Evolutionary conservation across 2,329 filamentous ascomycete species (phyloP).

Genomic region (Albophoma yamanashiensis): DNA sequence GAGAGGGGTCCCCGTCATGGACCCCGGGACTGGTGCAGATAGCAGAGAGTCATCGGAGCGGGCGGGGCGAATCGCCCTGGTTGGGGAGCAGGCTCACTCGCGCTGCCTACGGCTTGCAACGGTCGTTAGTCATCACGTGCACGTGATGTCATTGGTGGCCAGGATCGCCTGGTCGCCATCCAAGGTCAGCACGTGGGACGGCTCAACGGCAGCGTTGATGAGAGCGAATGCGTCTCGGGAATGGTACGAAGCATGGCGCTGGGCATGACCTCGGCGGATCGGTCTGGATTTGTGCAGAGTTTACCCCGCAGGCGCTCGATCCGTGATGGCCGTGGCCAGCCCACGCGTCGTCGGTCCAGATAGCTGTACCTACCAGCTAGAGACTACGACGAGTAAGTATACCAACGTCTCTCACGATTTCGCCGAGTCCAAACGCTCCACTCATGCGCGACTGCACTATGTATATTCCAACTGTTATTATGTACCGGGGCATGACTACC

Average conservation of each 20-base stretch:
- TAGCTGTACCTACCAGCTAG: too few species aligned
- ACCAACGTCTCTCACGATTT: too few species aligned
- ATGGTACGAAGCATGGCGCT: background rate
- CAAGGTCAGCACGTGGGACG: constrained; percentile 5
- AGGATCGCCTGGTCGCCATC: constrained; percentile 4
- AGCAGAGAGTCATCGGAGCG: constrained; percentile 17
- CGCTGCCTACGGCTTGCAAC: background rate
- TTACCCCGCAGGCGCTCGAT: background rate
- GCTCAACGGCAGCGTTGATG: background rate
- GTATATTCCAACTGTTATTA: background rate
- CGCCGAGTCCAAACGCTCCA: background rate
- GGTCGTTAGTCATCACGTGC: background rate
- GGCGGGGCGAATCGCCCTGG: constrained; percentile 23
- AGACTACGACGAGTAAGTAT: too few species aligned
- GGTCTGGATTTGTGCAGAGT: too few species aligned
- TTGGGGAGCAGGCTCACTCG: background rate
- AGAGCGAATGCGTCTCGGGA: background rate
- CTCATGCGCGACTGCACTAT: background rate
- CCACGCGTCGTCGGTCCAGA: too few species aligned
- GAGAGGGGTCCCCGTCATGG: constrained; percentile 20
- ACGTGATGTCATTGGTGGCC: background rate
- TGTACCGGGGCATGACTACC: background rate
- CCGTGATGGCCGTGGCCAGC: too few species aligned
- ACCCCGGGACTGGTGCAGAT: constrained; percentile 21
- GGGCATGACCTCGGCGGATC: too few species aligned